Evolutionary conservation across 1,284 basidiomycete species (phyloP), one percentile per base, ranked within the genome.

Genomic region (Moesziomyces sp.): DNA sequence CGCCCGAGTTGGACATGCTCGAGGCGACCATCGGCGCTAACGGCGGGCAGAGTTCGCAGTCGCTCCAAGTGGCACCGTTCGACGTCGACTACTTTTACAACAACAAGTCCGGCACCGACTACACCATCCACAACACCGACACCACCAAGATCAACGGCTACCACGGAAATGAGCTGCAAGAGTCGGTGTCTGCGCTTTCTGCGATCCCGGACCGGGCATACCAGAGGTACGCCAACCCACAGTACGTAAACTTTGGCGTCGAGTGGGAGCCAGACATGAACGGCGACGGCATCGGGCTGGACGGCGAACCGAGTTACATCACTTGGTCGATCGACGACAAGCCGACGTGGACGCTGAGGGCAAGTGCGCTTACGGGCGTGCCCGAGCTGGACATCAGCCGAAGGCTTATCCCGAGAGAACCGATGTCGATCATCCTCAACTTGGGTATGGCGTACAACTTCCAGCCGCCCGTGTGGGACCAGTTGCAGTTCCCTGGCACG

Each of bases 1-100:
- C 74, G 18, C 83, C 83, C 7, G 83, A 84, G 54, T 48, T 84
- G 26, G 83, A 84, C 53, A 74, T 84, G 45, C 67, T 81, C 50
- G 81, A 84, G 64, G 76, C 80, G 8, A 87, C 89, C 69, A 86
- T 86, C 88, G 85, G 90, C 88, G 81, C 52, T 8, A 59, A 52
- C 14, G 61, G 47, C 23, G 66, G 70, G 5, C 46, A 56, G 23
- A 77, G 74, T 3, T 82, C 78, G 63, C 69, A 78, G 64, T 80
- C 80, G 8, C 68, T 77, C 30, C 82, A 83, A 48, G 67, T 78
- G n/a, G 82, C 82, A 0, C 83, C 83, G 1, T 83, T 81, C 54
- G 78, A 80, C 52, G 44, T 68, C 16, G 66, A 68, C 33, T 79
- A 79, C 52, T 60, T 72, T 30, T 81, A 79, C 74, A 60, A 71